Base-by-base conservation (phyloP, 1,284 basidiomycete species). In the Moesziomyces sp. region DNA sequence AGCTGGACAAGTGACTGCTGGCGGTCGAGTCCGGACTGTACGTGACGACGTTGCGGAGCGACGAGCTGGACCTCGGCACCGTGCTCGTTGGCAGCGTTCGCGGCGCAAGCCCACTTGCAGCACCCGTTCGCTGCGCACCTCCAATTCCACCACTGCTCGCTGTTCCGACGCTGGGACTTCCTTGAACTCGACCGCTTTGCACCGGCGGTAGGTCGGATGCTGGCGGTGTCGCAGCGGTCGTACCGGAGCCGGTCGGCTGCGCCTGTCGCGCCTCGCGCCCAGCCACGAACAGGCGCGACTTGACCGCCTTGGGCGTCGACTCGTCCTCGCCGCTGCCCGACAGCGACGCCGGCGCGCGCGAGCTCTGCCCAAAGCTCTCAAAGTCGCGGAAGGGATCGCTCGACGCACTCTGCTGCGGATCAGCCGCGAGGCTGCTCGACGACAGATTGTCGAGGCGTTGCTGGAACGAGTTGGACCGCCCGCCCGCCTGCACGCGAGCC, bases 341-440 rank as follows among this genome's bases (percentile, higher is more conserved):
- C 0, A 45, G 24, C n/a, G 59, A 69, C 10, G 52, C 52, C 8
- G 66, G 66, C 24, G 51, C 56, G 24, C 61, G 62, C 2, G 62
- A 62, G 58, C 72, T 74, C 51, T 74, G 72, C 8, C 72, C 71
- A 26, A 77, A 67, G 53, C 75, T 77, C 44, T 77, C 75, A 52
- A 75, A 70, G 34, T 69, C 75, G n/a, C 49, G 40, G 53, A 77
- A 77, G 0, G 75, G 75, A 47, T 77, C 75, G 55, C 63, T 77
- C n/a, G 66, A 59, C 21, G 74, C 75, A 46, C 68, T 71, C n/a
- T 50, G n/a, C 23, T 38, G 46, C 28, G 52, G 55, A 38, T 74
- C 58, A 9, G 58, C 69, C 19, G 58, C 56, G 16, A 60, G 23
- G 23, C 58, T 66, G 50, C 34, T 54, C 3, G 57, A 48, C 24